These are phyloP conservation scores for Pseudocercospora macadamiae DNA, from an alignment of 2,329 filamentous ascomycete species.

Conservation along the genomic window DNA sequence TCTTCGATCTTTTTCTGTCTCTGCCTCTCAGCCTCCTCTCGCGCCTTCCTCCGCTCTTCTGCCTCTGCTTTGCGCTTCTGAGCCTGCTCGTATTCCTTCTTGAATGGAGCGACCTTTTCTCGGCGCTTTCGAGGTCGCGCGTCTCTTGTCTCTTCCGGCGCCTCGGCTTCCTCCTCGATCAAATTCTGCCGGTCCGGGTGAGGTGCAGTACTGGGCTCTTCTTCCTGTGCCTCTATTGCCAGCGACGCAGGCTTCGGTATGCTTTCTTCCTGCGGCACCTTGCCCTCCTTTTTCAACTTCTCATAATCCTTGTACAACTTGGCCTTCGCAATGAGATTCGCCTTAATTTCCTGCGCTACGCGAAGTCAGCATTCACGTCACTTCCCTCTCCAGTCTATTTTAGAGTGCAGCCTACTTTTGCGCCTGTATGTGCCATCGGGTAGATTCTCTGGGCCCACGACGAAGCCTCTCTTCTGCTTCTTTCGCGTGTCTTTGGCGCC, in stretches of 20 bases:
- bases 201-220: slow-evolving; percentile 51
- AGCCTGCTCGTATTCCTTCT: slow-evolving; percentile 50
- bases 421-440: slow-evolving; percentile 86
- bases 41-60: slow-evolving; percentile 59
- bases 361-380: slow-evolving; percentile 2
- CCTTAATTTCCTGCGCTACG: slow-evolving; percentile 83
- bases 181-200: slow-evolving; percentile 40
- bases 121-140: slow-evolving; percentile 36
- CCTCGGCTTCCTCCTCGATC: slow-evolving; percentile 28
- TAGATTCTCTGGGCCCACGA: slow-evolving; percentile 84
- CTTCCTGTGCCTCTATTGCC: slow-evolving; percentile 25
- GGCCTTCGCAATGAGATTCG: slow-evolving; percentile 84
- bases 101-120: slow-evolving; percentile 49
- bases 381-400: neutral
- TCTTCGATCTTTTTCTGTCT: slow-evolving; percentile 58
- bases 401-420: slow-evolving; percentile 55
- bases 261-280: slow-evolving; percentile 31
- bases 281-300: slow-evolving; percentile 71
- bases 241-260: slow-evolving; percentile 37
- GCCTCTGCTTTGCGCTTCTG: slow-evolving; percentile 64
- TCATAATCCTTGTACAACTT: slow-evolving; percentile 92
- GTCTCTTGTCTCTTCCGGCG: slow-evolving; percentile 12
- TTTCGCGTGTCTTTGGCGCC: slow-evolving; percentile 36
- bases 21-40: slow-evolving; percentile 67
- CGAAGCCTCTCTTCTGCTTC: slow-evolving; percentile 71